Evolutionary conservation across 78 protist species (phyloP).

Genomic region (Dictyostelium brefeldianum): DNA sequence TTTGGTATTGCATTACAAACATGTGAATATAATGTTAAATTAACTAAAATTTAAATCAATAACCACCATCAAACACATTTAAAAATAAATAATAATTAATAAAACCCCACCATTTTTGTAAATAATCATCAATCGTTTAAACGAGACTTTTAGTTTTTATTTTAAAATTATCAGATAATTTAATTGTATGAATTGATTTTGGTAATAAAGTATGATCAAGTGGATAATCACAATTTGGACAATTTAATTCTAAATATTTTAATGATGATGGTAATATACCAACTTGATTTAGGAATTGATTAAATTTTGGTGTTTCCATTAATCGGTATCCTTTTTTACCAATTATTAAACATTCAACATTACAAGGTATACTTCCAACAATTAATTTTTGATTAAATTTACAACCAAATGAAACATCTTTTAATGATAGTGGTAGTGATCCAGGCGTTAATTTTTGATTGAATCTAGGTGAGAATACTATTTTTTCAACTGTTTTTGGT

Average conservation of each 20-base stretch:
- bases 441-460: not conserved
- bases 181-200: too few relatives aligned
- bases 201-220: not conserved
- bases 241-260: not conserved
- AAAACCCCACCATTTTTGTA: too few relatives aligned
- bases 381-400: not conserved
- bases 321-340: too few relatives aligned
- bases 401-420: constrained; percentile 1
- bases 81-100: too few relatives aligned
- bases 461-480: not conserved
- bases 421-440: not conserved
- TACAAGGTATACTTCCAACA: not conserved
- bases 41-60: constrained; percentile 14
- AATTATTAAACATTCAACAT: not conserved
- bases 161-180: too few relatives aligned
- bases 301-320: not conserved
- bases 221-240: not conserved
- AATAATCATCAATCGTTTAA: too few relatives aligned
- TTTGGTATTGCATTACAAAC: constrained; percentile 60
- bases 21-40: constrained; percentile 5
- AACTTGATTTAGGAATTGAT: not conserved
- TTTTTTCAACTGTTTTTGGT: not conserved
- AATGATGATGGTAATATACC: not conserved
- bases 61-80: too few relatives aligned
- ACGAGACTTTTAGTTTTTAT: too few relatives aligned